Evolutionary conservation across 352 stramenopile species (phyloP), one percentile per base, ranked within the genome.

Genomic region (Globisporangium parvum): DNA sequence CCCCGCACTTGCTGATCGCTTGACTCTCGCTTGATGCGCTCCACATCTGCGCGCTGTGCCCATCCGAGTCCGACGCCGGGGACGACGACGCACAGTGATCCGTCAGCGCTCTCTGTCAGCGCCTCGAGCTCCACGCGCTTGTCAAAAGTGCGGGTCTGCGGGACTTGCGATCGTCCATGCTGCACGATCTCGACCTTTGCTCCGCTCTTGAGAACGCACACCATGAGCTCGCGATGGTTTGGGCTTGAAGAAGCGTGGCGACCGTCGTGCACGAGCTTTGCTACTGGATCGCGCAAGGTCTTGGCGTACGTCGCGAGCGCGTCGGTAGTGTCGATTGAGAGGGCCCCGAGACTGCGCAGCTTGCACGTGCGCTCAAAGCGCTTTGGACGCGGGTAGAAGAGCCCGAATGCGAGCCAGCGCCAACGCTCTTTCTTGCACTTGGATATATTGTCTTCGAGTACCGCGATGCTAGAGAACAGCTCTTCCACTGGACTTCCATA

Each of bases 51-150:
- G 2, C 5, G 40, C 3, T 24, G 3, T 4, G 48, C n/a, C 51
- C 51, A 57, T 49, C 35, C 40, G n/a, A 57, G 51, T 0, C 51
- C 51, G 18, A 50, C 24, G 14, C 40, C 41, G 17, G 51, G 41
- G 24, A 50, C 26, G 4, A 57, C 40, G 10, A 56, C 40, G 39
- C 51, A 49, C 40, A 56, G 8, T 2, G 51, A 28, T 20, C 51
- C 40, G 20, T 56, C 18, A 5, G 11, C 8, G 20, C 6, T 8
- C 2, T 50, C 26, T 24, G 2, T 24, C 1, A 50, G 51, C n/a
- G 51, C 51, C 20, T 57, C 51, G 3, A 57, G 12, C 15, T 40
- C 51, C 10, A 44, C 24, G 6, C 26, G 26, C 10, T 42, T 31
- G 2, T 15, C 11, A 24, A 57, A 33, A 1, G 51, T 50, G 17